Evolutionary conservation across 2,329 filamentous ascomycete species (phyloP), one percentile per base, ranked within the genome.

Genomic region (Pestalotiopsis sp.): DNA sequence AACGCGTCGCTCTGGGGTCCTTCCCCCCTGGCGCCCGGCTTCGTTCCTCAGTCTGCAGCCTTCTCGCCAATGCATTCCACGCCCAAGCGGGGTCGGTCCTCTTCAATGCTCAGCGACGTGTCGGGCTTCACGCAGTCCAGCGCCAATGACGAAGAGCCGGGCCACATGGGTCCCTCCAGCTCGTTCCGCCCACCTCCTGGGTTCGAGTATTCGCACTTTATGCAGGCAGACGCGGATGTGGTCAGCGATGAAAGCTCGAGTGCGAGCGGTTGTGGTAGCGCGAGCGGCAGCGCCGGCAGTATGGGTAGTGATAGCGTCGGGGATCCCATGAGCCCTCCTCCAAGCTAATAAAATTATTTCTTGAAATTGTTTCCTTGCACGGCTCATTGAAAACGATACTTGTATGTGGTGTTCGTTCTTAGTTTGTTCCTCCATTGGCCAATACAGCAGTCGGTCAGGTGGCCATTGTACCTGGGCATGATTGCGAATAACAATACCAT

Each of bases 121-220:
- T 90, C 88, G n/a, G 88, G 89, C 23, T 90, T 91, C 73, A 91
- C 89, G 7, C 88, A 91, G 78, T 88, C 85, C 17, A 90, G 86
- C 72, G 83, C 82, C 62, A 87, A 86, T 59, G 87, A 86, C 25
- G 82, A 84, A 23, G 82, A 81, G 5, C 27, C 62, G 25, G 17
- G 58, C 17, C 13, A 64, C 70, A 66, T 70, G 41, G 49, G 20
- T 45, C n/a, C 14, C n/a, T 58, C 17, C 31, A 56, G 64, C 20
- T 20, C 56, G 14, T 75, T 71, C 61, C 71, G 68, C 68, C 74
- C 68, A 68, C 75, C 70, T 31, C 73, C 69, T 36, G 71, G 76
- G 45, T 72, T 80, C 68, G 68, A 77, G 66, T 69, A 78, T 71
- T 66, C 76, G 66, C 56, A 76, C 69, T 64, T 75, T 70, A 65